Conservation (phyloP, 768 basidiomycete genomes). For the Trametes cingulata region DNA sequence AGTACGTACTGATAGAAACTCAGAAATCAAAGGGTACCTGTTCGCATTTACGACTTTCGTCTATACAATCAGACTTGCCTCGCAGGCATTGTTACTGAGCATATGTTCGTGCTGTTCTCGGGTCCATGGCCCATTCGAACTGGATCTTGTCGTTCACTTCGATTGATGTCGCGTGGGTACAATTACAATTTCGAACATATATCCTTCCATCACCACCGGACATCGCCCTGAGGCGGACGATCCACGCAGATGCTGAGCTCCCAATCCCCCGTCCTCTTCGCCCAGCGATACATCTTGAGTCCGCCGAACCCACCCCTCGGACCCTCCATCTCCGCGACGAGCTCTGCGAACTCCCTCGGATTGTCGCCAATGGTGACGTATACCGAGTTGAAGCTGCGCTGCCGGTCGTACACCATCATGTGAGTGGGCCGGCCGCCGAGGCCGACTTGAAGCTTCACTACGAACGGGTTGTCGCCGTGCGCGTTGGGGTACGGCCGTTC, state of each 20-base stretch:
- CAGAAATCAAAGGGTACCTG: background rate
- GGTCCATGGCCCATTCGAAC: too few relatives aligned
- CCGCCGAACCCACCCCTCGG: conserved; percentile 21
- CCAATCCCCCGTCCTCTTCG: conserved; percentile 26
- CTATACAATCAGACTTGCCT: too few relatives aligned
- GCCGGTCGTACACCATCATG: conserved; percentile 42
- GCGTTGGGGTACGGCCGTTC: conserved; percentile 32
- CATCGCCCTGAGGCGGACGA: conserved; percentile 14
- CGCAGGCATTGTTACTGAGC: too few relatives aligned
- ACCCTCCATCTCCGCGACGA: conserved; percentile 21
- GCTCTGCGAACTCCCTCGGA: conserved; percentile 20
- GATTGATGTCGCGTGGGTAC: too few relatives aligned
- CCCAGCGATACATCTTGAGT: conserved; percentile 32
- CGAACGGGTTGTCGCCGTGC: conserved; percentile 38
- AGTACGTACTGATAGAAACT: conserved; percentile 7
- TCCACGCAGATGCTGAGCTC: conserved; percentile 28
- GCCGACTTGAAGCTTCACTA: conserved; percentile 41
- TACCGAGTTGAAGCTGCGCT: conserved; percentile 37
- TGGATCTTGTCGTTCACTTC: too few relatives aligned
- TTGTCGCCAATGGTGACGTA: conserved; percentile 31
- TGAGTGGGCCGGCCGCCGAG: background rate
- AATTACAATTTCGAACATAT: too few relatives aligned
- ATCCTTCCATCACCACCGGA: conserved; percentile 15
- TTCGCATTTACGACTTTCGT: background rate
- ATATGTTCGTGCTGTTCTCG: too few relatives aligned